phyloP scores from a whole-genome alignment of 2,329 filamentous ascomycete species.

The Pseudogymnoascus verrucosus region DNA sequence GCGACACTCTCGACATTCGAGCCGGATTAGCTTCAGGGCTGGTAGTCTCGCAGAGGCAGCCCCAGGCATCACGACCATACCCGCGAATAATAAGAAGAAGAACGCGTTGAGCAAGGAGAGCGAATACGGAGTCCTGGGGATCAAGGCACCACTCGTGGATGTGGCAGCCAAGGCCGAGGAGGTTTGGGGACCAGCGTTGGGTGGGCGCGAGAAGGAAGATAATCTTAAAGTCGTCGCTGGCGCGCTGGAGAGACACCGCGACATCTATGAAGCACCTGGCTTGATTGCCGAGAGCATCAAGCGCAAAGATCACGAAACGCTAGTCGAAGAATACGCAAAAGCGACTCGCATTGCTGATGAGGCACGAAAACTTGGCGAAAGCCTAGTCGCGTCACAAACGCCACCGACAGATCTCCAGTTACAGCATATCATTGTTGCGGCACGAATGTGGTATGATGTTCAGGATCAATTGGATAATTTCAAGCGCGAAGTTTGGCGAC shows the following conservation, averaged over 20 bases:
- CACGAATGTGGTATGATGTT: conserved; percentile 91
- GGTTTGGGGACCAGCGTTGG: conserved; percentile 90
- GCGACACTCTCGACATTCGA: conserved; percentile 30
- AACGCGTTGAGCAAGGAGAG: conserved; percentile 89
- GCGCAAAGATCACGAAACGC: conserved; percentile 78
- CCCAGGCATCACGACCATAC: conserved; percentile 31
- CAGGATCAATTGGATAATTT: conserved; percentile 78
- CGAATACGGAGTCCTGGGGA: conserved; percentile 80
- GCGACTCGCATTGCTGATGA: conserved; percentile 78
- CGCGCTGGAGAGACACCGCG: conserved; percentile 70
- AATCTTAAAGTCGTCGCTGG: conserved; percentile 70
- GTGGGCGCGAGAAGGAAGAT: conserved; percentile 85
- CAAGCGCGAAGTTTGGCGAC: conserved; percentile 84
- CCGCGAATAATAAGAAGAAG: conserved; percentile 60
- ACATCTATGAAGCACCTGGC: conserved; percentile 73
- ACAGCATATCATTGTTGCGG: conserved; percentile 79
- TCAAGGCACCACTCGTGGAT: conserved; percentile 80
- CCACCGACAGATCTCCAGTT: conserved; percentile 69
- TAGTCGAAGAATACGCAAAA: conserved; percentile 78
- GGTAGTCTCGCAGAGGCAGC: conserved; percentile 27
- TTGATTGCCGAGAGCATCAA: conserved; percentile 78
- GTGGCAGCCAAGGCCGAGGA: conserved; percentile 92
- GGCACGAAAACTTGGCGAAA: conserved; percentile 59
- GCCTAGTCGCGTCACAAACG: conserved; percentile 41
- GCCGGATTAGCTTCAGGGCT: conserved; percentile 31